Base-by-base conservation (phyloP, 2,329 filamentous ascomycete species). In the Nigrospora sphaerica region DNA sequence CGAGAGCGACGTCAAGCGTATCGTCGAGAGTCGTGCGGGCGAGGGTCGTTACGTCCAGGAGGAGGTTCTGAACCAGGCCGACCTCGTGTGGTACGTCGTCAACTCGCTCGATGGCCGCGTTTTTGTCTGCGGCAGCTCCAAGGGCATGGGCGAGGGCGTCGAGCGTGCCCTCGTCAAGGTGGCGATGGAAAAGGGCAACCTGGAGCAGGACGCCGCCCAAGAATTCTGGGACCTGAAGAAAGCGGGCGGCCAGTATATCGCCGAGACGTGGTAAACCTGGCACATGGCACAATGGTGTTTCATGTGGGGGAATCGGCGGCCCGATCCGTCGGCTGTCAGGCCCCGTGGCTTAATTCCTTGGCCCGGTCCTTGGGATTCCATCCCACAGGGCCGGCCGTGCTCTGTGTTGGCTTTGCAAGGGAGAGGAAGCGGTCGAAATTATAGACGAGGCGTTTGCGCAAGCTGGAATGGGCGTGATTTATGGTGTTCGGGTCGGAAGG, bases 71-170 rank as follows among this genome's bases (percentile, higher is more conserved):
- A 78, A 88, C 53, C 93, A 97, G 64, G 88, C 91, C 2, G 93
- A 97, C 61, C 78, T 97, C n/a, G 92, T 97, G 14, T 98, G 93
- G 93, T 95, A 89, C 65, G 90, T 97, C 53, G 87, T 95, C 73
- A 97, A 97, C 64, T 83, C 90, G 2, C 75, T 97, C n/a, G 93
- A 98, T 59, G 93, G 93, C 1, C 83, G 93, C 44, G 83, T 97
- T 44, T 98, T 98, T 63, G 93, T 98, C 48, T 98, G 93, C 64
- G 93, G 93, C 42, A 95, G 87, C 67, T 90, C 83, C 60, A 90
- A 88, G 71, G 93, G 93, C 47, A 98, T 98, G 93, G 93, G 93
- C 49, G 93, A 97, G 66, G 93, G 93, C 39, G 93, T 98, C 3
- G 87, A 97, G 63, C 77, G 83, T 40, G 88, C 92, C 0, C 74